These are phyloP conservation scores for Suillus sp. DNA, from an alignment of 768 basidiomycete genomes.

Conservation along the genomic window DNA sequence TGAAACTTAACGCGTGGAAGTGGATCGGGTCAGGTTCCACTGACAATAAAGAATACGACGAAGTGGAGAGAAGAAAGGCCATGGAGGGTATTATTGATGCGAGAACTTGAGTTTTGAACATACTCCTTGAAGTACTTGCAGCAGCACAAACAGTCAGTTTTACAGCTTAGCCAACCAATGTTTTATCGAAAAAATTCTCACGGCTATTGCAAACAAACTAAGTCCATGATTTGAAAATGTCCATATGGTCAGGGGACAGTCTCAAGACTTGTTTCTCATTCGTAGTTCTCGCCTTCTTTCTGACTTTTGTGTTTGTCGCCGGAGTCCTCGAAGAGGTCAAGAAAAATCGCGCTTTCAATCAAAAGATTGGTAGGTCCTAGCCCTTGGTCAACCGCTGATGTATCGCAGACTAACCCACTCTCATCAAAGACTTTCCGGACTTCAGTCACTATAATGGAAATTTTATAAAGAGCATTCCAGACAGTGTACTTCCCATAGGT, in stretches of 20 bases:
- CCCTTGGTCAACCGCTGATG: background rate
- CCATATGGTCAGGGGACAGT: background rate
- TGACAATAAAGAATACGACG: slow-evolving; percentile 44
- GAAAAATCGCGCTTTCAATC: slow-evolving; percentile 7
- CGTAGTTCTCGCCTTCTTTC: slow-evolving; percentile 41
- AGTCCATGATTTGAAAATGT: background rate
- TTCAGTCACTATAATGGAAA: slow-evolving; percentile 49
- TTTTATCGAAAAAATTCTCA: background rate
- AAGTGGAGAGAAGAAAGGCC: slow-evolving; percentile 53
- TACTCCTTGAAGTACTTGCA: background rate
- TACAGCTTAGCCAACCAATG: too few species aligned
- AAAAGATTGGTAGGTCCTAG: slow-evolving; percentile 19
- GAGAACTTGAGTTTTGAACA: background rate
- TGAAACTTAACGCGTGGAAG: slow-evolving; percentile 72
- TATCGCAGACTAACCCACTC: slow-evolving; percentile 9
- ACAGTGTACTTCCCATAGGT: slow-evolving; percentile 59
- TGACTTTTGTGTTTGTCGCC: slow-evolving; percentile 45
- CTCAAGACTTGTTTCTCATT: slow-evolving; percentile 29
- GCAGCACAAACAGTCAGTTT: too few species aligned
- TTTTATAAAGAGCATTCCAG: slow-evolving; percentile 43
- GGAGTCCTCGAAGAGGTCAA: slow-evolving; percentile 29
- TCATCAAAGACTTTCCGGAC: slow-evolving; percentile 47
- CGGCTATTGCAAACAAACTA: slow-evolving; percentile 3
- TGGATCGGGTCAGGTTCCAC: slow-evolving; percentile 60
- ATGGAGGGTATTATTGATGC: slow-evolving; percentile 37